A percentile compares a stretch with the other conserved stretches of the same genome.
phyloP scores from a whole-genome alignment of 345 rosid genomes.

The Carallia brachiata region DNA sequence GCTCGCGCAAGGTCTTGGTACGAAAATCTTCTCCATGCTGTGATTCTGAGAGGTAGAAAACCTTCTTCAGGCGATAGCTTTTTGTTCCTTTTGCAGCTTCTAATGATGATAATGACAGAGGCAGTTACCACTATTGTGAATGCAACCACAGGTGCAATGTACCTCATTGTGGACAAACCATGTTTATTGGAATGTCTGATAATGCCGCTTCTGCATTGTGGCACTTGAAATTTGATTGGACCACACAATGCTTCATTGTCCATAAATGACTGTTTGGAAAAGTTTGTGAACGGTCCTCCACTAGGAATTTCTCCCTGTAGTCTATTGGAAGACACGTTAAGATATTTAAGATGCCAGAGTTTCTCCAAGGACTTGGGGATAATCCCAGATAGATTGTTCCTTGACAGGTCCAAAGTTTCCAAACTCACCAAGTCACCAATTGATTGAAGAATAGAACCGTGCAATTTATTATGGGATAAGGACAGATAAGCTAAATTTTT shows the following conservation, averaged over 20 bases:
- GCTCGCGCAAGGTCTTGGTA: conserved; percentile 11
- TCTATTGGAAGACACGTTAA: conserved; percentile 25
- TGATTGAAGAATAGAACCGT: no score
- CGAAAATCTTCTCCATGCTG: conserved; percentile 18
- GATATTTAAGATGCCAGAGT: neutral
- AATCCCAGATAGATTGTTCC: no score
- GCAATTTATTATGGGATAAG: no score
- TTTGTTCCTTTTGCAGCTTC: neutral
- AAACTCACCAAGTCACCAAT: no score
- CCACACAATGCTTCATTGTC: conserved; percentile 29
- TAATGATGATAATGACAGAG: neutral
- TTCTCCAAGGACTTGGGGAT: conserved; percentile 4
- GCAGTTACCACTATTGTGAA: neutral
- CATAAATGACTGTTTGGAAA: conserved; percentile 18
- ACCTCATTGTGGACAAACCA: neutral
- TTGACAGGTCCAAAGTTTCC: no score
- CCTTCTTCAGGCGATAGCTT: neutral
- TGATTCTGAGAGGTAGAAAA: neutral
- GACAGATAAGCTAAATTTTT: no score
- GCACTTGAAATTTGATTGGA: conserved; percentile 8
- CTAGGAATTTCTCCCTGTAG: conserved; percentile 35
- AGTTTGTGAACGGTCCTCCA: conserved; percentile 25
- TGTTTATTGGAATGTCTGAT: neutral
- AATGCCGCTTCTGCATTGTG: conserved; percentile 1
- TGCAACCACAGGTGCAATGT: conserved; percentile 1